Evolutionary conservation across 1,284 basidiomycete species (phyloP), one percentile per base, ranked within the genome.

Genomic region (Austroboletus rostrupii): DNA sequence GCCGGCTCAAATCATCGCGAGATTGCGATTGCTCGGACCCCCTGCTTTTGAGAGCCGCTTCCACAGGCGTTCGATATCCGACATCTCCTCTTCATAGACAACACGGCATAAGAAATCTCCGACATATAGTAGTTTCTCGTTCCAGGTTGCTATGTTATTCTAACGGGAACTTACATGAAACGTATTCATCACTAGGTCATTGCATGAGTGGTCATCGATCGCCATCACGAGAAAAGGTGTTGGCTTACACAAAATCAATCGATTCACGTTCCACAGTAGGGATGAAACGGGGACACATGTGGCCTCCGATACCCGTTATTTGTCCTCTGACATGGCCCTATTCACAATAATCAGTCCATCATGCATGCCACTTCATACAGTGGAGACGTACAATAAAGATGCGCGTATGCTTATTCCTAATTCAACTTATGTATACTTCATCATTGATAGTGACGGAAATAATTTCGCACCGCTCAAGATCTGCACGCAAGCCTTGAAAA

Each of bases 181-280:
- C 41, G 7, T 43, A 31, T 20, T 20, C 31, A 9, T 43, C 41
- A 19, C 41, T 43, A 17, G 11, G 23, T 26, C 12, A 41, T n/a
- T 5, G 16, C 26, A n/a, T 41, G 23, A 41, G 23, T n/a, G 9
- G n/a, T n/a, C n/a, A n/a, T n/a, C n/a, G n/a, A 17, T 13, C 9
- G 6, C 39, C 19, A 28, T 35, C 5, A 26, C 10, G 3, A 6
- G 21, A 23, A 20, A 37, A 33, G 36, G 37, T 7, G n/a, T 3
- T 4, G 0, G 28, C 57, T 37, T 48, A 56, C 55, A 53, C 85
- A 8, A 94, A 72, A 69, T 97, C 94, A 55, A 97, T 87, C 0
- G 90, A 92, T 70, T 99, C 96, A 55, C 96, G 82, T 69, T 99
- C 96, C 2, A 98, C 96, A 0, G 96, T 99, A 1, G 94, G 93